Conservation (phyloP, 2,329 filamentous ascomycete genomes). For the Venturia aucupariae region DNA sequence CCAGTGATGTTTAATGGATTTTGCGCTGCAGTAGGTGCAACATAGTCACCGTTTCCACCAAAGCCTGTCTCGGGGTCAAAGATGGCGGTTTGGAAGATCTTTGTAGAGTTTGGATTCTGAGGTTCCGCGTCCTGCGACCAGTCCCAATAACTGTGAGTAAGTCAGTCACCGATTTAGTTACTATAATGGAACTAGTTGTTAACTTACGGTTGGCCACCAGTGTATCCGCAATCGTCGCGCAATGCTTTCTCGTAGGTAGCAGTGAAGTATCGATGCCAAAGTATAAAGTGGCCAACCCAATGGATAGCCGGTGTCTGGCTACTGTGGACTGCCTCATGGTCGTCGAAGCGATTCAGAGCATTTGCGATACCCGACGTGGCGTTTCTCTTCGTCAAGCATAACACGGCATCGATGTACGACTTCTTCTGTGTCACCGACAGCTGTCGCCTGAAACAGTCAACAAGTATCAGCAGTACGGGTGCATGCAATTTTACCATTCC, state of each 20-base stretch:
- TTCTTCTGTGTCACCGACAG: neutral
- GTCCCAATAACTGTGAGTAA: constrained; percentile 21
- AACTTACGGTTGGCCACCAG: constrained; percentile 16
- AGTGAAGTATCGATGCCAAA: constrained; percentile 30
- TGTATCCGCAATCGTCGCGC: constrained; percentile 31
- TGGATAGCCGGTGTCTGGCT: constrained; percentile 11
- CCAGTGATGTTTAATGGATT: constrained; percentile 22
- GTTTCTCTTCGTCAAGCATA: constrained; percentile 7
- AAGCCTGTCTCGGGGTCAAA: constrained; percentile 18
- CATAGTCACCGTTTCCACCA: constrained; percentile 10
- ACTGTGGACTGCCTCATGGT: constrained; percentile 20
- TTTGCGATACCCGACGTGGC: constrained; percentile 18
- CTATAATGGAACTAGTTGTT: neutral
- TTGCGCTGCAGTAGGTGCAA: constrained; percentile 19
- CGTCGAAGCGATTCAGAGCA: constrained; percentile 22
- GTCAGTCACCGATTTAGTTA: neutral
- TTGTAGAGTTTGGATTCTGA: constrained; percentile 15
- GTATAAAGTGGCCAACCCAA: constrained; percentile 19
- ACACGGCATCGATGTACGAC: constrained; percentile 11
- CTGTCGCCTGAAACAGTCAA: constrained; percentile 15
- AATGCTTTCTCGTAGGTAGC: constrained; percentile 26
- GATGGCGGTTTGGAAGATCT: constrained; percentile 15
- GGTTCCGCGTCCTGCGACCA: constrained; percentile 21
- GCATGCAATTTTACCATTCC: neutral
- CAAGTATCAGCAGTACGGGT: neutral